Percentiles rank a stretch among this genome's conserved stretches.
Conservation (phyloP, 1,284 basidiomycete species). For the Puccinia hordei region DNA sequence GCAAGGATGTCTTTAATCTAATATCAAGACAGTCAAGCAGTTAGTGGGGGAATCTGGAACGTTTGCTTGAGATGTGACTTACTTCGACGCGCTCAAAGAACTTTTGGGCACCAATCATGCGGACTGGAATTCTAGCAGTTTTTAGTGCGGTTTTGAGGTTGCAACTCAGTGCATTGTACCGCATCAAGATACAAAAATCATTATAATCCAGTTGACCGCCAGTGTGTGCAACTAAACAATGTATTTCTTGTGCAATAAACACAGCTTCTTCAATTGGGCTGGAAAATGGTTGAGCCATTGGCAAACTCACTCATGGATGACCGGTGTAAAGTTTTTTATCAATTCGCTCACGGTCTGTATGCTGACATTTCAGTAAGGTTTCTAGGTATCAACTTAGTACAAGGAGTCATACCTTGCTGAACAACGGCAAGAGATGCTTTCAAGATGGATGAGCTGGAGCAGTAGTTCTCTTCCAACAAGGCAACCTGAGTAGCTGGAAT, state of each 20-base stretch:
- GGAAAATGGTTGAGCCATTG: conserved; percentile 66
- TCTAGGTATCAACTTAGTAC: too few relatives aligned
- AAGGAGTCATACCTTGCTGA: conserved; percentile 61
- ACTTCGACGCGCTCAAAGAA: conserved; percentile 90
- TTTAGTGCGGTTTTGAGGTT: conserved; percentile 76
- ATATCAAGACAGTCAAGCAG: background rate
- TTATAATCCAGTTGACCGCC: conserved; percentile 73
- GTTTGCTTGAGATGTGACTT: conserved; percentile 29
- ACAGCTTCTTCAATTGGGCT: conserved; percentile 68
- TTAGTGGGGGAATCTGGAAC: background rate
- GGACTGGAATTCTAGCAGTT: conserved; percentile 73
- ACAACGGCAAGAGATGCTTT: conserved; percentile 74
- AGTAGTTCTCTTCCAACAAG: conserved; percentile 82
- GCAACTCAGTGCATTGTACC: conserved; percentile 80
- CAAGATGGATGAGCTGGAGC: conserved; percentile 78
- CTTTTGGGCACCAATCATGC: conserved; percentile 77
- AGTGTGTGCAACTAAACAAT: conserved; percentile 71
- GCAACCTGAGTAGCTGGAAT: conserved; percentile 71
- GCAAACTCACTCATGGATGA: conserved; percentile 67
- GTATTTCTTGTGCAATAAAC: conserved; percentile 78
- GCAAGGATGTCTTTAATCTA: conserved; percentile 80
- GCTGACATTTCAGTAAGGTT: too few relatives aligned
- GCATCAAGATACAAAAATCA: conserved; percentile 79
- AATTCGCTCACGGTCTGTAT: conserved; percentile 72
- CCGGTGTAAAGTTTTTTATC: conserved; percentile 74